Evolutionary conservation across 345 rosid species (phyloP), one percentile per base, ranked within the genome.

Genomic region (Hirschfeldia incana): DNA sequence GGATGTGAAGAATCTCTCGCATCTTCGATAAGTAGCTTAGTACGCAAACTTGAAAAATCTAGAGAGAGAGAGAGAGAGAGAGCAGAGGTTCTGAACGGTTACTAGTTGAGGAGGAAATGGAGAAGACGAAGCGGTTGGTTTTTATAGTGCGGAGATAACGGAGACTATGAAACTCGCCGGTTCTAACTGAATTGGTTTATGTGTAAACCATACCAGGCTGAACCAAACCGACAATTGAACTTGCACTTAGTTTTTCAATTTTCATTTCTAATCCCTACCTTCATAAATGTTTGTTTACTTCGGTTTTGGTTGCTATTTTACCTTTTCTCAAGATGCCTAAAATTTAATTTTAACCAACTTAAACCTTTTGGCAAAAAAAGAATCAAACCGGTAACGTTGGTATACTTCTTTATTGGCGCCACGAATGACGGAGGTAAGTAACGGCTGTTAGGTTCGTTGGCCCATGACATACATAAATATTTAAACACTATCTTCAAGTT

Each of bases 1-100:
- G 94, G 29, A 89, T 82, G 81, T 89, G 94, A 39, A 89, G 91
- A 81, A 90, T 90, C 77, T 90, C 94, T 67, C 94, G 90, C 94
- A 90, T 90, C 68, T 87, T 86, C 10, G 80, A 27, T 71, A 4
- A 0, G 2, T 67, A 21, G 75, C 49, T 49, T 4, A 27, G 62
- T 55, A 58, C 0, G 37, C 36, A 15, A 67, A 29, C 67, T 16
- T 9, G 7, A 0, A 21, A 21, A 6, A 2, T 29, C 8, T 15
- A 53, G 62, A 70, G 57, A 70, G 57, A 53, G 30, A n/a, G n/a
- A n/a, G n/a, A 17, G 5, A 30, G 78, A n/a, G 29, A n/a, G 72
- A 21, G 4, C 16, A 42, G 65, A 46, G 69, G 7, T 46, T 70
- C 0, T 2, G 64, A 36, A 69, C 37, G 65, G 27, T 69, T 49